Evolutionary conservation across 179 eudicot genomes (phyloP).

Genomic region (Sideroxylon spinosum): DNA sequence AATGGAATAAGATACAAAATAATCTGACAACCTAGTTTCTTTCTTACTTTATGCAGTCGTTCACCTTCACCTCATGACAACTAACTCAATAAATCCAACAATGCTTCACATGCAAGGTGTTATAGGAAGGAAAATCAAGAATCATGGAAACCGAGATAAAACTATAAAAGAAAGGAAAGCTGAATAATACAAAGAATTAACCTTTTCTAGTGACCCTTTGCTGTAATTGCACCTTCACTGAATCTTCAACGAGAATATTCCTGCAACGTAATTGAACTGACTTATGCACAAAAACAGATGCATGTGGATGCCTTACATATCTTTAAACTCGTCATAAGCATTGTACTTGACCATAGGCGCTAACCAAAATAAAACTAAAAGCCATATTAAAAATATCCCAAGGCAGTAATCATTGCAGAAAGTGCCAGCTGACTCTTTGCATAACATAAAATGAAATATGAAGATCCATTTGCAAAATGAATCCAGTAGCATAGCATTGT

Average conservation of each 20-base stretch:
- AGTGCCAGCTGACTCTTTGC: background rate
- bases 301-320: background rate
- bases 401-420: background rate
- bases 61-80: background rate
- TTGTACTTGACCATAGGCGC: background rate
- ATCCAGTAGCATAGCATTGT: background rate
- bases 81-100: background rate
- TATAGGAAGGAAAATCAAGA: background rate
- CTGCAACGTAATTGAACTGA: slow-evolving; percentile 33
- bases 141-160: background rate
- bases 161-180: background rate
- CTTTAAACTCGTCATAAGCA: background rate
- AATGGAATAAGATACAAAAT: background rate
- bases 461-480: background rate
- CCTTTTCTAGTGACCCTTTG: slow-evolving; percentile 56
- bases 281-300: slow-evolving; percentile 1
- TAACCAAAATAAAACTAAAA: background rate
- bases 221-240: slow-evolving; percentile 49
- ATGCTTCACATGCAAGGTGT: background rate
- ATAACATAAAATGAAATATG: background rate
- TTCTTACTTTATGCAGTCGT: background rate
- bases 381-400: background rate
- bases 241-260: slow-evolving; percentile 50
- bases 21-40: background rate
- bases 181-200: slow-evolving; percentile 13